Evolutionary conservation across 495 filamentous ascomycete species (phyloP).

Genomic region (Melanomma pulvis-pyrius): DNA sequence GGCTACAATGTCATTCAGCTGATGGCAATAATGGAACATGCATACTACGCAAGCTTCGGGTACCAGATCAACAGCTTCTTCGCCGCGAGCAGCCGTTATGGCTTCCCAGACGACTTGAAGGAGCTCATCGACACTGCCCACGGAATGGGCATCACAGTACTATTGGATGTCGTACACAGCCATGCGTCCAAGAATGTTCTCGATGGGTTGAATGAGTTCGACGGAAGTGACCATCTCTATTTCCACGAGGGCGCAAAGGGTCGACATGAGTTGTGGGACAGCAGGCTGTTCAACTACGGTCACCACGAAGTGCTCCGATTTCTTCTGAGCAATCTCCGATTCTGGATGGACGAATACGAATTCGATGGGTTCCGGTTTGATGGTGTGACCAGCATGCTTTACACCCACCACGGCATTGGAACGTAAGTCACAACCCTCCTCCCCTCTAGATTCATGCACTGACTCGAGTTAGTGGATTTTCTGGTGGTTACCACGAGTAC

Average conservation of each 20-base stretch:
- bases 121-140: slow-evolving; percentile 96
- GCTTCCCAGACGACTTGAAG: slow-evolving; percentile 91
- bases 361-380: slow-evolving; percentile 99
- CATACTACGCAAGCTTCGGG: slow-evolving; percentile 98
- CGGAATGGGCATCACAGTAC: slow-evolving; percentile 83
- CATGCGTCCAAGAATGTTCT: slow-evolving; percentile 96
- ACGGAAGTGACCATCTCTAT: slow-evolving; percentile 91
- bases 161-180: slow-evolving; percentile 95
- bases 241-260: slow-evolving; percentile 88
- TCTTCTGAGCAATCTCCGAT: slow-evolving; percentile 89
- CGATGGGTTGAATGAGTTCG: slow-evolving; percentile 92
- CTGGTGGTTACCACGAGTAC: slow-evolving; percentile 97
- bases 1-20: slow-evolving; percentile 98
- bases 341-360: slow-evolving; percentile 98
- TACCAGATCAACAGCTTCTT: slow-evolving; percentile 99
- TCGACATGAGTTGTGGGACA: slow-evolving; percentile 92
- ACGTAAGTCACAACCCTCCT: slow-evolving; percentile 65
- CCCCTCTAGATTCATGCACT: slow-evolving; percentile 29
- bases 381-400: slow-evolving; percentile 97
- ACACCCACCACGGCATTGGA: slow-evolving; percentile 94
- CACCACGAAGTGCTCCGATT: slow-evolving; percentile 93
- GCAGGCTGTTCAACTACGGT: slow-evolving; percentile 94
- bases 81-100: slow-evolving; percentile 94
- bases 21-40: slow-evolving; percentile 99
- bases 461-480: slow-evolving; percentile 73